Evolutionary conservation across 129 eudicot genomes (phyloP), one percentile per base, ranked within the genome.

Genomic region (Chrysanthemum makinoi): DNA sequence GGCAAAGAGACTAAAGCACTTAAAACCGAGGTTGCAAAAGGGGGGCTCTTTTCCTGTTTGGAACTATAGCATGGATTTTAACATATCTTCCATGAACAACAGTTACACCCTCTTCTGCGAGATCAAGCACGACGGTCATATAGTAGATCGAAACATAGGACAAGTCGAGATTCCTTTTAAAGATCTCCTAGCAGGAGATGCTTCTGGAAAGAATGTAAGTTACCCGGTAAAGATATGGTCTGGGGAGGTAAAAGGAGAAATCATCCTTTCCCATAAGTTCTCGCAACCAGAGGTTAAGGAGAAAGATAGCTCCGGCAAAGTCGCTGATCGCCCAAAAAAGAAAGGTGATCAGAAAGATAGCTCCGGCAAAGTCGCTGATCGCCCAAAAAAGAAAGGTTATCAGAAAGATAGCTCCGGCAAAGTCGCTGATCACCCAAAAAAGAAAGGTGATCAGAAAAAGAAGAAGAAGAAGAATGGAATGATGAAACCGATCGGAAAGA

Each of bases 181-280:
- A 12, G 56, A 70, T 70, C 75, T 70, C 53, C 65, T 56, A 5
- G 30, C 65, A 4, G 75, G 52, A 70, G 62, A 43, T 56, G 75
- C 15, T 70, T 70, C 66, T 6, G 56, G 55, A 10, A 15, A 39
- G 17, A 70, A 44, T 46, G 66, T 43, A 0, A 70, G 75, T 70
- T 70, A 70, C 43, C 75, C 75, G 4, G 56, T 70, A 43, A 57
- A 39, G 46, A 57, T 20, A 2, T 19, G 10, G 10, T 43, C 75
- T 2, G 66, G 66, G 22, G 53, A 13, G 44, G 66, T 39, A 8
- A 2, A 43, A 3, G 75, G 75, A 20, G 39, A 46, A 70, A 39
- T 57, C 39, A 20, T 70, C n/a, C 9, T 70, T 20, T 70, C 75
- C 3, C 44, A 66, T 66, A 66, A 49, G 22, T 66, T 66, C 14